Evolutionary conservation across 768 basidiomycete species (phyloP).

Genomic region (Lenzites betulinus): DNA sequence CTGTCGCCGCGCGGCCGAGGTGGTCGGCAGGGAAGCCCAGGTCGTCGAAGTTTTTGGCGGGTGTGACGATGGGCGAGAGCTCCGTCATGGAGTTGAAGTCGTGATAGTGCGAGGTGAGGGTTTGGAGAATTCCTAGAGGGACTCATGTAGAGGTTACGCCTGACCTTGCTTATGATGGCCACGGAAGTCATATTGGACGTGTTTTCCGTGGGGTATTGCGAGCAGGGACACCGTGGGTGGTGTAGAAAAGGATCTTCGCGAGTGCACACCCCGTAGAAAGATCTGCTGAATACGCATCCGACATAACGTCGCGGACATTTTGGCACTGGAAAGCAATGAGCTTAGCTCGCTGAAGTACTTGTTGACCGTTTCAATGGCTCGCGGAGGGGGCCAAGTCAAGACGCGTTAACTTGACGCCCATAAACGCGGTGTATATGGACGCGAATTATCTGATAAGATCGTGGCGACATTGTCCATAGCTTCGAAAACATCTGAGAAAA

Average conservation of each 20-base stretch:
- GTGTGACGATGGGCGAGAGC: slow-evolving; percentile 87
- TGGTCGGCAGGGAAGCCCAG: slow-evolving; percentile 93
- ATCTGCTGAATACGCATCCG: slow-evolving; percentile 2
- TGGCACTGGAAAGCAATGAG: background rate
- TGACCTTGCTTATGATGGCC: slow-evolving; percentile 84
- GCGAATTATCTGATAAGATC: too few species aligned
- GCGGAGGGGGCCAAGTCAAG: too few species aligned
- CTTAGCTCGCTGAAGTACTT: background rate
- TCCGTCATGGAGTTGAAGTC: slow-evolving; percentile 73
- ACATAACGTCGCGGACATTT: slow-evolving; percentile 9
- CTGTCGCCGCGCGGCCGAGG: slow-evolving; percentile 85
- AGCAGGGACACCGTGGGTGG: slow-evolving; percentile 13
- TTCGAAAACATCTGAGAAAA: too few species aligned
- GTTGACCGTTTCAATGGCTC: too few species aligned
- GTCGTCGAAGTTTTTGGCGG: slow-evolving; percentile 93
- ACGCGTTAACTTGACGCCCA: too few species aligned
- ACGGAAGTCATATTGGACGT: slow-evolving; percentile 83
- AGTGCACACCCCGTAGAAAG: background rate
- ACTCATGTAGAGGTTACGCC: slow-evolving; percentile 71
- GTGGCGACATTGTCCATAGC: too few species aligned
- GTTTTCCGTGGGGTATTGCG: slow-evolving; percentile 70
- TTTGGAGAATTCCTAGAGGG: slow-evolving; percentile 79
- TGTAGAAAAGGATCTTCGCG: slow-evolving; percentile 16
- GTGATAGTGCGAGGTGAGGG: slow-evolving; percentile 79
- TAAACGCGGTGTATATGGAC: too few species aligned